Evolutionary conservation across 2,329 filamentous ascomycete genomes (phyloP), one percentile per base, ranked within the genome.

Genomic region (Sphaerostilbella broomeana): DNA sequence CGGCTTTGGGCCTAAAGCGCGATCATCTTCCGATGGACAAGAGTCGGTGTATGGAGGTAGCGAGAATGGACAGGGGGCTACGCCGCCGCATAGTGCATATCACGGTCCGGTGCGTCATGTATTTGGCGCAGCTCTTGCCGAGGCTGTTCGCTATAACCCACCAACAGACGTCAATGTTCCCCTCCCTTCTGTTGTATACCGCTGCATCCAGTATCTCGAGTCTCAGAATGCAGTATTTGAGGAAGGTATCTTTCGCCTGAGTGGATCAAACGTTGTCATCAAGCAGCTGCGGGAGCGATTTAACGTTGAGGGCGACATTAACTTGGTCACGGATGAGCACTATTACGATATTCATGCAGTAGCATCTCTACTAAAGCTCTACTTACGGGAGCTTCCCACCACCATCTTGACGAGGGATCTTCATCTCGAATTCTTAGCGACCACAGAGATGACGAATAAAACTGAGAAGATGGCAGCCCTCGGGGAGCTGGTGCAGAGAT

Each of bases 331-430:
- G 2, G 89, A 90, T 43, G 83, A 84, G 35, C 80, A 86, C 43
- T 94, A 90, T 58, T 87, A 95, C 57, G 92, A 98, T 59, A 89
- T 98, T 18, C 90, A 98, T 59, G 92, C 92, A 1, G 84, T 98
- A 9, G 92, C 92, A 6, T 95, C 89, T 22, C 70, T 98, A 33
- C 73, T 98, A 54, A 98, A 98, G 65, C 72, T 94, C 34, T 98
- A 97, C 59, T 71, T 98, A 31, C 82, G 92, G 39, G 92, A 98
- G 62, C 69, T 98, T 38, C 92, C 92, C 5, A 84, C 82, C 1
- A 94, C 87, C 12, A 90, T 98, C 24, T 69, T 98, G 45, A 97
- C 92, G 2, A 75, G 87, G 45, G 90, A 97, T 50, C 71, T 95
- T 25, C 89, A 95, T 58, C 68, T 90, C 36, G 84, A 95, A 43